phyloP scores from a whole-genome alignment of 257 asterid genomes.

The Hygrophila difformis region DNA sequence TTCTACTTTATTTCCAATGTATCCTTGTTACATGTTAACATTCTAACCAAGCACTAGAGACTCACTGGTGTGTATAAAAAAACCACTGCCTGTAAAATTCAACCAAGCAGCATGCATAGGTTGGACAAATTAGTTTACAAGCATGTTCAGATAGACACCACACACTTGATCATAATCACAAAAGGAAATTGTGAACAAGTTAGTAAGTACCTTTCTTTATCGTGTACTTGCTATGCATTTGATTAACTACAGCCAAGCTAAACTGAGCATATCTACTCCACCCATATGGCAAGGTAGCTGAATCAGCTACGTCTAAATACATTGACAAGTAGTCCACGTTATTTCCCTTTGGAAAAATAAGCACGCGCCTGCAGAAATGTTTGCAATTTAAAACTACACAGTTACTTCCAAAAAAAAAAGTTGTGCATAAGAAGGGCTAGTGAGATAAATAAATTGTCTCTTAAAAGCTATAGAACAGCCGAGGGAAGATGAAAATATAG shows the following conservation, averaged over 20 bases:
- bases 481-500: no score
- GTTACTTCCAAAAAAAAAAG: not conserved
- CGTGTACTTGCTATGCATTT: conserved; percentile 51
- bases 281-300: conserved; percentile 69
- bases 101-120: no score
- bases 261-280: conserved; percentile 94
- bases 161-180: not conserved
- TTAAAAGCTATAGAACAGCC: no score
- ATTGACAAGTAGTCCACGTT: conserved; percentile 80
- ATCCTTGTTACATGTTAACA: no score
- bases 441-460: no score
- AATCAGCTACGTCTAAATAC: conserved; percentile 91
- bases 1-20: no score
- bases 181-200: not conserved
- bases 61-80: no score
- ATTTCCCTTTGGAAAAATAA: conserved; percentile 88
- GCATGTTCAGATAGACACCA: not conserved
- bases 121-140: no score
- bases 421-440: conserved; percentile 3
- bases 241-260: conserved; percentile 85
- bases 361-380: conserved; percentile 74
- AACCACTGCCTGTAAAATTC: no score
- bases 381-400: conserved; percentile 15
- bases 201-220: conserved; percentile 55
- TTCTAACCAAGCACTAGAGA: no score